phyloP scores from a whole-genome alignment of 1,139 yeast species.

The Blastobotrys proliferans region DNA sequence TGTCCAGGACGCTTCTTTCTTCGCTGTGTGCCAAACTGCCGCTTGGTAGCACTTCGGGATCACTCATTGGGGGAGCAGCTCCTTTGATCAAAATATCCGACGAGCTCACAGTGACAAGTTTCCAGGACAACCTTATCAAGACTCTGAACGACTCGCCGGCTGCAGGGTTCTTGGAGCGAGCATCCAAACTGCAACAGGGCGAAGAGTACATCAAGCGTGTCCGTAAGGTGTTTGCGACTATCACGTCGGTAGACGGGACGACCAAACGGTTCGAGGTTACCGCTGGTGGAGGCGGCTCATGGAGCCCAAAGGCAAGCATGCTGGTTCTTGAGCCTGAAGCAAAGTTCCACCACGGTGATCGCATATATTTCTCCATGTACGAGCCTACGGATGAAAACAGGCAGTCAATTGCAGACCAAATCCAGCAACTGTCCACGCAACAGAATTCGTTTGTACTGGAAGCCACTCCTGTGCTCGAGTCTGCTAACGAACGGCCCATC shows the following conservation, averaged over 20 bases:
- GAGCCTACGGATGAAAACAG: conserved; percentile 14
- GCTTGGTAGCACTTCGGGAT: conserved; percentile 1
- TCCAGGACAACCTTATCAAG: conserved; percentile 51
- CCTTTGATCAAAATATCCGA: conserved; percentile 27
- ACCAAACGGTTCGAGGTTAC: conserved; percentile 41
- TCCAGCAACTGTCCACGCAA: not conserved
- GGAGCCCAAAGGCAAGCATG: conserved; percentile 61
- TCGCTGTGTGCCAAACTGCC: conserved; percentile 16
- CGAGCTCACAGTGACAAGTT: conserved; percentile 40
- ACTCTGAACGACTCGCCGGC: conserved; percentile 48
- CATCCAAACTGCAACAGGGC: conserved; percentile 43
- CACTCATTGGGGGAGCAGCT: conserved; percentile 13
- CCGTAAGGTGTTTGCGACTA: conserved; percentile 15
- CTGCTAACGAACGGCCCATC: conserved; percentile 15
- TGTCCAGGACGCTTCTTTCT: conserved; percentile 21
- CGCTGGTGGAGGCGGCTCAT: conserved; percentile 60
- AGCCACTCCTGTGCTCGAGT: conserved; percentile 25
- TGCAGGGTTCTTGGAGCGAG: conserved; percentile 47
- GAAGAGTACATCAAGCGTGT: conserved; percentile 11
- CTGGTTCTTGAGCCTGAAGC: conserved; percentile 59
- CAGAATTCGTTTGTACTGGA: conserved; percentile 20
- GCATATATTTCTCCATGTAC: conserved; percentile 45
- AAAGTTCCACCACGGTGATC: conserved; percentile 42
- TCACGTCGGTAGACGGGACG: conserved; percentile 6
- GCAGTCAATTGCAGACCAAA: not conserved